Base-by-base conservation (phyloP, 2,329 filamentous ascomycete species). In the Penicillium sp. region DNA sequence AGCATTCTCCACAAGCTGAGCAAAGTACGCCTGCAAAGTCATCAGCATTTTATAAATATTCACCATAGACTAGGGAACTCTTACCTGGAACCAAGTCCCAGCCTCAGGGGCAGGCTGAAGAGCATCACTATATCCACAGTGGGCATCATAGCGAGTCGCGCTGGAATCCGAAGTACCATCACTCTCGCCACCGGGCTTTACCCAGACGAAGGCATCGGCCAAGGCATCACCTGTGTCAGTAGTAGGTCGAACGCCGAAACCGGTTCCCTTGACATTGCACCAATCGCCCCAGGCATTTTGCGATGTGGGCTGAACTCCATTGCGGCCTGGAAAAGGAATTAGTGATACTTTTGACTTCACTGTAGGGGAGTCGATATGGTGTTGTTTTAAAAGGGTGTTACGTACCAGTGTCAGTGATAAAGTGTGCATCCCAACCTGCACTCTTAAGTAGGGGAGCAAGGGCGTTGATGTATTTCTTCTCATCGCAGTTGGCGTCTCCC, bases 91-190 rank as follows among this genome's bases (percentile, higher is more conserved):
- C 87, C 87, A 91, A 9, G 79, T 76, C 31, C 88, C 88, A 10
- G 88, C 87, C 73, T 90, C 86, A 31, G 88, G 88, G 1, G 88
- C 86, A 2, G 87, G 87, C 72, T 84, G 71, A 41, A 89, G 75
- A 2, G 86, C 75, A 64, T 82, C 80, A 1, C 73, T 61, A 9
- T 77, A 73, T 29, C 84, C 84, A 61, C 85, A 87, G 72, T 82
- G 76, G 50, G 73, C 72, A 68, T 86, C 83, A 69, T 83, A 86
- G 51, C 81, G 80, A 21, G 73, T 62, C 10, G 84, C 78, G 35
- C 66, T 73, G 40, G 74, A 77, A 66, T 84, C 73, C 37, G 78
- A 81, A 38, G 80, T 82, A 56, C 80, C 80, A 57, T 83, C 81
- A 55, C 75, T 77, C 70, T 83, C 81, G 54, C 80, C 81, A 62